Conservation (phyloP, 352 stramenopile genomes). For the Globisporangium echinulatum region DNA sequence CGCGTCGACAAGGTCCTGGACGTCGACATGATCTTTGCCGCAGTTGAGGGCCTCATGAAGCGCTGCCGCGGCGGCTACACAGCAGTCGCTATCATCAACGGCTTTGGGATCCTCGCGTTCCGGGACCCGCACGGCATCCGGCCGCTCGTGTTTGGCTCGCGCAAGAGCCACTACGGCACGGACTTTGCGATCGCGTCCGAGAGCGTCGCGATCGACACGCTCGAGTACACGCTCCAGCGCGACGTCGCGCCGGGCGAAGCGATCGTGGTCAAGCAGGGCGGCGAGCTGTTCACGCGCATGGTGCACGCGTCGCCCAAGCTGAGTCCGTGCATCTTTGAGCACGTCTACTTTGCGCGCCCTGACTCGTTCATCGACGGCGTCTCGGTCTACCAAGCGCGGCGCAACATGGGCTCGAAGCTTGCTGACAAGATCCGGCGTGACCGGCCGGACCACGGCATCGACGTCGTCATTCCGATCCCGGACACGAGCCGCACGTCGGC, state of each 20-base stretch:
- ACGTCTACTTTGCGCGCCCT: conserved; percentile 99
- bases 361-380: conserved; percentile 99
- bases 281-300: conserved; percentile 77
- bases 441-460: conserved; percentile 91
- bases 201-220: conserved; percentile 97
- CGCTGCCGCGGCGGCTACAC: conserved; percentile 96
- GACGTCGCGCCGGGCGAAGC: conserved; percentile 96
- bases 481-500: conserved; percentile 97
- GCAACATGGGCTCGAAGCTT: conserved; percentile 98
- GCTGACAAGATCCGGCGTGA: conserved; percentile 92
- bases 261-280: conserved; percentile 92
- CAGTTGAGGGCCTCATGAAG: conserved; percentile 90
- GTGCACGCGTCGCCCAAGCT: conserved; percentile 70
- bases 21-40: conserved; percentile 85
- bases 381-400: conserved; percentile 95
- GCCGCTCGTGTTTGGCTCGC: conserved; percentile 91
- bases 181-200: conserved; percentile 97
- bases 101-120: conserved; percentile 96
- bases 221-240: conserved; percentile 94
- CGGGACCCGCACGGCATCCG: conserved; percentile 97
- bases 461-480: conserved; percentile 99
- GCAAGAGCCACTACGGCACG: conserved; percentile 72
- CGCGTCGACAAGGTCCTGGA: conserved; percentile 60
- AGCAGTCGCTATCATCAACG: conserved; percentile 96
- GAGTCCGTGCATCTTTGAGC: conserved; percentile 99